phyloP scores from a whole-genome alignment of 2,329 filamentous ascomycete genomes.

The Penicillium sp. region DNA sequence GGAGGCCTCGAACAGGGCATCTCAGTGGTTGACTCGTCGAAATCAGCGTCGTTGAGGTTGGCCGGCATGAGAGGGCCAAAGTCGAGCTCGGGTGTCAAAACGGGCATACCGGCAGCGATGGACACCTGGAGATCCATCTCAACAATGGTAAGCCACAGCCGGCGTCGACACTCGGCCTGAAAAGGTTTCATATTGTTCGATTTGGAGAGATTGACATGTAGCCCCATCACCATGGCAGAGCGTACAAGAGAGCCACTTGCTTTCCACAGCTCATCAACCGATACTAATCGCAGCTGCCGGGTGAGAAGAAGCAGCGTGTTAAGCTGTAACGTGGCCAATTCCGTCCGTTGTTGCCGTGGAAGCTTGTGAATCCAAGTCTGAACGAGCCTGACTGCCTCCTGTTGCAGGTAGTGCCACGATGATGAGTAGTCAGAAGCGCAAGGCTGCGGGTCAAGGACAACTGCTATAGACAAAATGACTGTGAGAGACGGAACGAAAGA shows the following conservation, averaged over 20 bases:
- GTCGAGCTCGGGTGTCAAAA: constrained; percentile 38
- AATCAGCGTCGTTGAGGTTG: constrained; percentile 44
- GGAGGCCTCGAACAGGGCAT: constrained; percentile 30
- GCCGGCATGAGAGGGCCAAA: constrained; percentile 39
- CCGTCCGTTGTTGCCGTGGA: constrained; percentile 19
- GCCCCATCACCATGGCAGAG: constrained; percentile 41
- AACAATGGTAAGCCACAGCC: constrained; percentile 39
- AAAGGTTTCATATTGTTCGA: constrained; percentile 35
- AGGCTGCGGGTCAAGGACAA: constrained; percentile 2
- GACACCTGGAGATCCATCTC: constrained; percentile 49
- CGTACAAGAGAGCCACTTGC: constrained; percentile 41
- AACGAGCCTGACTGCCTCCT: constrained; percentile 10
- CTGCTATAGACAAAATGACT: constrained; percentile 12
- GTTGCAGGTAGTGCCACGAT: constrained; percentile 19
- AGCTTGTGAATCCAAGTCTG: constrained; percentile 20
- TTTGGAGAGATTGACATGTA: constrained; percentile 40
- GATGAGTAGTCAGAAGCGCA: constrained; percentile 5
- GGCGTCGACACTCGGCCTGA: constrained; percentile 36
- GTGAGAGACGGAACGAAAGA: constrained; percentile 20
- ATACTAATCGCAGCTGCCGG: constrained; percentile 11
- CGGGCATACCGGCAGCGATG: constrained; percentile 39
- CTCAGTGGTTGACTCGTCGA: constrained; percentile 36
- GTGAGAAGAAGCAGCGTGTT: constrained; percentile 17
- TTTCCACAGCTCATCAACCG: constrained; percentile 38
- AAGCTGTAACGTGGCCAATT: constrained; percentile 20